Evolutionary conservation across 768 basidiomycete genomes (phyloP).

Genomic region (Calocybe indica): DNA sequence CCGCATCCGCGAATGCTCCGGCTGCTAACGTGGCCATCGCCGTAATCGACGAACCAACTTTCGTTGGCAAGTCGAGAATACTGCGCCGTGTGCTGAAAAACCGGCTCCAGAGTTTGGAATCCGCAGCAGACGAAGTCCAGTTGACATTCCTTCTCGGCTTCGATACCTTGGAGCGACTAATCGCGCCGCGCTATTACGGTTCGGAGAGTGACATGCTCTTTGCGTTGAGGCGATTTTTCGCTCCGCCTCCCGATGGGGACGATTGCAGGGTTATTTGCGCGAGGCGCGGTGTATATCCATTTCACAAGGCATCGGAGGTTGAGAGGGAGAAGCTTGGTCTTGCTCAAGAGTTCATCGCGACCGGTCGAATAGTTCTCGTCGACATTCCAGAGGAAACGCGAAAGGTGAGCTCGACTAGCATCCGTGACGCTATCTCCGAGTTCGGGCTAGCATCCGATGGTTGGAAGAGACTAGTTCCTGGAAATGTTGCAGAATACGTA

Average conservation of each 20-base stretch:
- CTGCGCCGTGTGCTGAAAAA: constrained; percentile 46
- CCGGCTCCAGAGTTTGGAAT: constrained; percentile 20
- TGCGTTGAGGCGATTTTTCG: constrained; percentile 55
- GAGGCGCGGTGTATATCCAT: constrained; percentile 24
- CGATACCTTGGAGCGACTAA: constrained; percentile 81
- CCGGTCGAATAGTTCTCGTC: constrained; percentile 49
- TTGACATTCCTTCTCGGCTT: constrained; percentile 74
- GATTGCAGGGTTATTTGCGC: constrained; percentile 56
- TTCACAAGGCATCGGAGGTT: constrained; percentile 3
- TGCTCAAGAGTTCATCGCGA: constrained; percentile 44
- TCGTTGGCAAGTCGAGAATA: constrained; percentile 71
- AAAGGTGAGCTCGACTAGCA: constrained; percentile 64
- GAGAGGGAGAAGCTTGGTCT: constrained; percentile 17
- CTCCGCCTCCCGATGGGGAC: constrained; percentile 35
- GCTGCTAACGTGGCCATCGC: constrained; percentile 64
- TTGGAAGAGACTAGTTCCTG: constrained; percentile 14
- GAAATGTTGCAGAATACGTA: constrained; percentile 14
- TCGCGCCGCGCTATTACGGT: constrained; percentile 73
- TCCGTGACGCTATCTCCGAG: constrained; percentile 40
- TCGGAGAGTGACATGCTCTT: constrained; percentile 45
- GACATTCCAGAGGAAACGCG: constrained; percentile 54
- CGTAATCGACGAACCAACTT: constrained; percentile 82
- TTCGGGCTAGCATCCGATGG: constrained; percentile 13
- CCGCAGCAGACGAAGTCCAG: constrained; percentile 21
- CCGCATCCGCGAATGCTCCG: constrained; percentile 4